These are phyloP conservation scores for Kodamaea arcana DNA, from an alignment of 1,139 yeast genomes.

Conservation along the genomic window DNA sequence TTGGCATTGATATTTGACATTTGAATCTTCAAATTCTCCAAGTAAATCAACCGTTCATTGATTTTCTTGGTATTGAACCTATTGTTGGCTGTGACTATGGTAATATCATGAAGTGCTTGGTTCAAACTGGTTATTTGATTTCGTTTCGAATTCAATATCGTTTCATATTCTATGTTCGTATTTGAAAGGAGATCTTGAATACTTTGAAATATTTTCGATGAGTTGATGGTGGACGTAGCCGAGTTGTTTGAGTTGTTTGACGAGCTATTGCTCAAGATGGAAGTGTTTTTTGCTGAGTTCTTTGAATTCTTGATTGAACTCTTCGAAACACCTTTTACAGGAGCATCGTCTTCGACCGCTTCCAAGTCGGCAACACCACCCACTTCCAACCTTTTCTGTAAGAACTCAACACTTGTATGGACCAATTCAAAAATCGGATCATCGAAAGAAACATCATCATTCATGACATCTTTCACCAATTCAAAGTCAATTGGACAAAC, in stretches of 20 bases:
- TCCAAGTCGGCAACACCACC: no score
- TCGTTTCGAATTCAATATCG: slow-evolving; percentile 33
- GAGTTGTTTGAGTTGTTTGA: no score
- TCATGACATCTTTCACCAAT: slow-evolving; percentile 35
- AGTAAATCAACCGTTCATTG: slow-evolving; percentile 31
- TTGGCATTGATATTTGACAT: slow-evolving; percentile 41
- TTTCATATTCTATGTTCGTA: slow-evolving; percentile 40
- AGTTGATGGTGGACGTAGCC: slow-evolving; percentile 16
- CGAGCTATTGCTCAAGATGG: no score
- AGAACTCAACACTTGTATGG: slow-evolving; percentile 32
- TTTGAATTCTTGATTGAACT: slow-evolving; percentile 6
- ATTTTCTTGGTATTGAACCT: slow-evolving; percentile 37
- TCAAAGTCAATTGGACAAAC: slow-evolving; percentile 86
- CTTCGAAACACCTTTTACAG: slow-evolving; percentile 7
- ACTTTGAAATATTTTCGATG: slow-evolving; percentile 36
- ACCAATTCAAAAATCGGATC: slow-evolving; percentile 35
- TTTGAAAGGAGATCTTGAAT: slow-evolving; percentile 38
- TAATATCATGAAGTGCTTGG: slow-evolving; percentile 38
- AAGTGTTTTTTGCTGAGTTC: slow-evolving; percentile 10
- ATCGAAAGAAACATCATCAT: slow-evolving; percentile 10
- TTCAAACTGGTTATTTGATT: slow-evolving; percentile 36
- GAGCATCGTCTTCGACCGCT: slow-evolving; percentile 19
- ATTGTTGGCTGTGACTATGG: slow-evolving; percentile 44
- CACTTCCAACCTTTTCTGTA: slow-evolving; percentile 27
- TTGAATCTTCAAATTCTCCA: slow-evolving; percentile 44